Conservation (phyloP, 129 eudicot species). For the Flaveria robusta region DNA sequence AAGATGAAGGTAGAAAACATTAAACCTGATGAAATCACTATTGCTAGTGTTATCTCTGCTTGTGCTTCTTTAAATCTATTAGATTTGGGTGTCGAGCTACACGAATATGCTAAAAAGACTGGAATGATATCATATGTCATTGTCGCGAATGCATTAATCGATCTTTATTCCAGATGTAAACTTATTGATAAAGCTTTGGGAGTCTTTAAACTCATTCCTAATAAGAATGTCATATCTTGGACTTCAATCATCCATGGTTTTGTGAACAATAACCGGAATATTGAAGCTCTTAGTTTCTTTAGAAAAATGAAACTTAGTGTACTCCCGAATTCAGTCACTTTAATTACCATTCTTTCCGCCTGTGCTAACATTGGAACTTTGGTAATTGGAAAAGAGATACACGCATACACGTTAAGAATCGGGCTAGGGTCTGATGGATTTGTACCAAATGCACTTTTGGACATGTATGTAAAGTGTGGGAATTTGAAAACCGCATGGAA, state of each 20-base stretch:
- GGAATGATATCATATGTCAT: constrained; percentile 54
- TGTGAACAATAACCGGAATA: constrained; percentile 54
- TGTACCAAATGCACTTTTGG: constrained; percentile 75
- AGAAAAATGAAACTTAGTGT: constrained; percentile 60
- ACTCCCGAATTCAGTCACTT: constrained; percentile 68
- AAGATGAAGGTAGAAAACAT: constrained; percentile 63
- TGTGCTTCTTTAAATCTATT: constrained; percentile 76
- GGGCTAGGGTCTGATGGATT: constrained; percentile 59
- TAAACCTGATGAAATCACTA: constrained; percentile 76
- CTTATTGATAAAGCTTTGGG: constrained; percentile 80
- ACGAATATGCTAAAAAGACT: constrained; percentile 59
- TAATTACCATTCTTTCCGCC: constrained; percentile 63
- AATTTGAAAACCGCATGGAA: constrained; percentile 57
- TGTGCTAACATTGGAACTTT: constrained; percentile 86
- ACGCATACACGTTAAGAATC: constrained; percentile 63
- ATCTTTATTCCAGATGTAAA: constrained; percentile 81
- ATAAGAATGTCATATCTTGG: constrained; percentile 79
- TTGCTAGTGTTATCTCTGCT: constrained; percentile 73
- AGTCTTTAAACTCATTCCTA: constrained; percentile 69
- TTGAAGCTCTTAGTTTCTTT: constrained; percentile 72
- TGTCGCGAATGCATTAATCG: constrained; percentile 68
- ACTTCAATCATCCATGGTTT: constrained; percentile 80
- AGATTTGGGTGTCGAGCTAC: constrained; percentile 62
- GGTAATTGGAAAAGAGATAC: constrained; percentile 78
- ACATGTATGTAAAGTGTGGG: constrained; percentile 85